phyloP scores from a whole-genome alignment of 306 rosid species.

The Mucuna pruriens region DNA sequence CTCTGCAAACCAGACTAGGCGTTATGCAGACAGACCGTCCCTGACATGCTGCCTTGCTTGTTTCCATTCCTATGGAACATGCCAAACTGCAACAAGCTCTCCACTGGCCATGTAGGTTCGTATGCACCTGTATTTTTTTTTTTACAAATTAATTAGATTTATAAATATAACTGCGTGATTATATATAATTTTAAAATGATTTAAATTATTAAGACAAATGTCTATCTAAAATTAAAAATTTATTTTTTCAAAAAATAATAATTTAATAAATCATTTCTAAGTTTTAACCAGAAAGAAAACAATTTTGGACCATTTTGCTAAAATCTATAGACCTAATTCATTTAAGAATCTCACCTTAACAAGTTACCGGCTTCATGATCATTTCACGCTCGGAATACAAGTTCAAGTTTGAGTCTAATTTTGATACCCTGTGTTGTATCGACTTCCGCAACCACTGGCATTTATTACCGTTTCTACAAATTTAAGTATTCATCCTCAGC shows the following conservation, averaged over 20 bases:
- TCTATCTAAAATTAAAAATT: neutral
- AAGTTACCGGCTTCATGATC: neutral
- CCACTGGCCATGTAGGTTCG: no score
- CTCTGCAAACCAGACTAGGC: no score
- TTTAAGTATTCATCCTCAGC: neutral
- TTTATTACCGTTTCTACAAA: neutral
- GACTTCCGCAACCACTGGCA: constrained; percentile 21
- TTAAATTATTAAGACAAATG: neutral
- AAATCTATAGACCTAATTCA: neutral
- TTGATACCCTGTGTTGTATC: neutral
- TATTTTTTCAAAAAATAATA: neutral
- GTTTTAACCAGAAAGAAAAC: neutral
- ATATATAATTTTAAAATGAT: neutral
- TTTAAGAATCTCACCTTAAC: neutral
- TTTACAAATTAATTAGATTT: neutral
- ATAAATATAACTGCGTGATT: neutral
- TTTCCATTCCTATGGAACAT: no score
- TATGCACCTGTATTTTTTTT: neutral
- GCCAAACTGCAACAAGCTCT: no score
- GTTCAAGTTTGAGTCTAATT: neutral
- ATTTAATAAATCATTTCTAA: neutral
- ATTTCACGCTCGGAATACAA: neutral
- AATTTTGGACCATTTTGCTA: neutral
- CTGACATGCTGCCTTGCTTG: no score
- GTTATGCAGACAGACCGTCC: no score